Percentiles rank a stretch among this genome's conserved stretches.
phyloP scores from a whole-genome alignment of 2,329 filamentous ascomycete species.

The Fusarium zealandicum region DNA sequence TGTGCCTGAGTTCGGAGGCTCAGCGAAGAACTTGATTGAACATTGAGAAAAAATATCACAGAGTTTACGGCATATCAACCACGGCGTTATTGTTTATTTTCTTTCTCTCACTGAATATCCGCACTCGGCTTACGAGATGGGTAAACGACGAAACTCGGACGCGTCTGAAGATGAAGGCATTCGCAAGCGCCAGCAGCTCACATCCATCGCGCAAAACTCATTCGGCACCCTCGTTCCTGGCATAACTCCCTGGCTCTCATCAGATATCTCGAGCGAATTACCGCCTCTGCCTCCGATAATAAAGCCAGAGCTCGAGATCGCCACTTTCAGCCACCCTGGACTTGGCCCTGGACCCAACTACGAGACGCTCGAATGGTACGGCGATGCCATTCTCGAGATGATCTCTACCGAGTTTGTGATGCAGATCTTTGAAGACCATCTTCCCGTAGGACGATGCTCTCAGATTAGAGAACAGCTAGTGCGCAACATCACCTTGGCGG shows the following conservation, averaged over 20 bases:
- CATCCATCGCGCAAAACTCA: not conserved
- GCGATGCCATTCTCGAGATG: conserved; percentile 84
- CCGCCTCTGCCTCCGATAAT: conserved; percentile 69
- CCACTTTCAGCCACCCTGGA: conserved; percentile 73
- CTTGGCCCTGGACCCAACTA: conserved; percentile 58
- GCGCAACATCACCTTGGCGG: conserved; percentile 78
- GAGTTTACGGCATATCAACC: too few relatives aligned
- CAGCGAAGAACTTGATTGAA: not conserved
- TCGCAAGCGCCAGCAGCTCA: conserved; percentile 32
- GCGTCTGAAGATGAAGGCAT: conserved; percentile 5
- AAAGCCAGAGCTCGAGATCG: conserved; percentile 64
- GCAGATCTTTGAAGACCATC: conserved; percentile 66
- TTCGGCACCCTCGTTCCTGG: conserved; percentile 18
- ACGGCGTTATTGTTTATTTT: not conserved
- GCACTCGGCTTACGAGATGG: conserved; percentile 6
- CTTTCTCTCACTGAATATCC: not conserved
- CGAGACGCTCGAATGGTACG: conserved; percentile 86
- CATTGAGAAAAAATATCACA: too few relatives aligned
- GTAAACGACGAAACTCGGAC: conserved; percentile 19
- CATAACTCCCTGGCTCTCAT: conserved; percentile 53
- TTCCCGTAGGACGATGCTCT: conserved; percentile 73
- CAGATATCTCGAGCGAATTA: conserved; percentile 55
- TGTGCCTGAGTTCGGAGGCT: not conserved
- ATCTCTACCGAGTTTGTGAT: conserved; percentile 79
- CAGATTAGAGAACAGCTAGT: conserved; percentile 81